Evolutionary conservation across 2,329 filamentous ascomycete genomes (phyloP), one percentile per base, ranked within the genome.

Genomic region (Diaporthe sp.): DNA sequence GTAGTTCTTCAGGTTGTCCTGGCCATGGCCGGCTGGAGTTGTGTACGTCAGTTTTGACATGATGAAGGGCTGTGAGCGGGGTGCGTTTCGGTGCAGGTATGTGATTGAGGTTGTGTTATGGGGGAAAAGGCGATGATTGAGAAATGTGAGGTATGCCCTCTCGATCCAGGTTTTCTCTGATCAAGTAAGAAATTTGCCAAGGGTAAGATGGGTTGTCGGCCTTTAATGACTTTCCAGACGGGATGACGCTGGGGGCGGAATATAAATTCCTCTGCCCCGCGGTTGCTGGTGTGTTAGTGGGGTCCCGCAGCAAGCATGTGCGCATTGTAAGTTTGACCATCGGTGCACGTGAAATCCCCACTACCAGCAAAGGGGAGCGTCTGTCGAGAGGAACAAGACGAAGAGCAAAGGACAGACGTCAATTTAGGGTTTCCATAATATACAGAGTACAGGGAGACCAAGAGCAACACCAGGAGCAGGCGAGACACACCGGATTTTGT

Each of bases 21-120:
- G 75, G 19, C 82, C 83, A n/a, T 79, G 79, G 10, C 80, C 82
- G 2, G 80, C 79, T 74, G 85, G 86, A 74, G 79, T 76, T 74
- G 79, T 82, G 73, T 83, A 85, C 72, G 78, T 78, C 6, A 84
- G 78, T 15, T 80, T 78, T 42, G 82, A 82, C 82, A 84, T 84
- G 10, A 10, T 51, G 19, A 51, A n/a, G 4, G 19, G n/a, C 22
- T 62, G 8, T 31, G n/a, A n/a, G n/a, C n/a, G n/a, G n/a, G n/a
- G n/a, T n/a, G n/a, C n/a, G n/a, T n/a, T n/a, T n/a, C n/a, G n/a
- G n/a, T n/a, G 57, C 12, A 4, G 12, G 22, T n/a, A 19, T 25
- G 34, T 5, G 34, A 4, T 39, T 2, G 1, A 25, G 12, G 1
- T 39, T 60, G 10, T 39, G 22, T n/a, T 10, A 2, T 25, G 22